Percentiles rank a stretch among this genome's conserved stretches.
Conservation (phyloP, 441 rosid genomes). For the Melastoma candidum region DNA sequence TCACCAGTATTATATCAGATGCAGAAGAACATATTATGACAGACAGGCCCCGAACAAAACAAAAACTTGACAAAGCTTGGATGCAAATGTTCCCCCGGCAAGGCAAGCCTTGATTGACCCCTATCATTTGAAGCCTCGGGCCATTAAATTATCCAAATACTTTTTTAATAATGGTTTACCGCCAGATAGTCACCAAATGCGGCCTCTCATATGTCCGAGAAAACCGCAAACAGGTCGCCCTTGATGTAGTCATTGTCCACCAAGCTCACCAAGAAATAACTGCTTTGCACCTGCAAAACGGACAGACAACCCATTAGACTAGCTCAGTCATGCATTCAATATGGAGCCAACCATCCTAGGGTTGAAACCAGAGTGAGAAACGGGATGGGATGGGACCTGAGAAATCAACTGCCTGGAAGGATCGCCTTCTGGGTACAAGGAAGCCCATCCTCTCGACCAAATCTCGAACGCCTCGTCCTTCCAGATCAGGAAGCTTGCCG, state of each 20-base stretch:
- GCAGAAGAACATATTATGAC: too few species aligned
- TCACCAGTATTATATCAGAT: too few species aligned
- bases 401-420: constrained; percentile 56
- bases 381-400: constrained; percentile 33
- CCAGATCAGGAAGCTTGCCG: constrained; percentile 82
- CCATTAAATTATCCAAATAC: too few species aligned
- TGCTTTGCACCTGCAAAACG: constrained; percentile 62
- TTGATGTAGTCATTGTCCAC: constrained; percentile 77
- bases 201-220: constrained; percentile 47
- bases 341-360: background rate
- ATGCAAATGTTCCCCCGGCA: too few species aligned
- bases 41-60: too few species aligned
- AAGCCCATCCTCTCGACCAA: constrained; percentile 86
- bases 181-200: too few species aligned
- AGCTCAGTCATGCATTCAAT: background rate
- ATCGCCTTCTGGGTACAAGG: constrained; percentile 64
- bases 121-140: too few species aligned
- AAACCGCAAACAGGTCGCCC: constrained; percentile 64
- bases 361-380: background rate
- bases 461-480: constrained; percentile 95
- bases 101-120: too few species aligned
- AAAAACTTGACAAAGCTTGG: too few species aligned
- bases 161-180: too few species aligned
- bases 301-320: background rate
- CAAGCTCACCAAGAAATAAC: constrained; percentile 82